phyloP scores from a whole-genome alignment of 2,329 filamentous ascomycete species.

The Verticillium tricorpus region DNA sequence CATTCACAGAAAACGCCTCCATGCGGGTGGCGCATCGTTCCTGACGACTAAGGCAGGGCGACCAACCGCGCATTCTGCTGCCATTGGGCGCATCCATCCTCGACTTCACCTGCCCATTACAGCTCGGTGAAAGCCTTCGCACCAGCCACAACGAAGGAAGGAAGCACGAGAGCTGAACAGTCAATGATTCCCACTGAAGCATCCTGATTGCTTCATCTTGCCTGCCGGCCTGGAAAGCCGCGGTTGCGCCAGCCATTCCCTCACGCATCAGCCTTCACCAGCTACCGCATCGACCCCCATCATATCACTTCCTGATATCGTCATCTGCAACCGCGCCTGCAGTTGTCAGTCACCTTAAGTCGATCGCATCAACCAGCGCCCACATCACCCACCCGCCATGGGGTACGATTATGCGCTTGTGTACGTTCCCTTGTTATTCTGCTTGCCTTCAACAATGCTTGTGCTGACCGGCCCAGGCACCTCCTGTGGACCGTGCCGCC shows the following conservation, averaged over 20 bases:
- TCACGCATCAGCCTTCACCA: background rate
- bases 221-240: too few relatives aligned
- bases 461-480: conserved; percentile 39
- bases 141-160: background rate
- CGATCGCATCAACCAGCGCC: background rate
- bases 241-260: too few relatives aligned
- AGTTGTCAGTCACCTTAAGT: background rate
- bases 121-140: background rate
- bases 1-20: background rate
- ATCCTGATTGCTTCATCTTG: background rate
- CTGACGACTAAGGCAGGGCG: background rate
- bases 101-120: background rate
- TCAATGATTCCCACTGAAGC: background rate
- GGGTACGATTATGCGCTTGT: conserved; percentile 59
- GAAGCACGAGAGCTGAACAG: background rate
- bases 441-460: background rate
- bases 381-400: conserved; percentile 33
- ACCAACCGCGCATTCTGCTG: background rate
- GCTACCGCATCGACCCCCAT: background rate
- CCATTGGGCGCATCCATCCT: background rate
- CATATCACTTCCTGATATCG: background rate
- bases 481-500: conserved; percentile 63
- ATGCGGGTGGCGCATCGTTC: background rate
- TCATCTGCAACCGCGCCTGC: background rate
- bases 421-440: conserved; percentile 34